Conservation (phyloP, 2,329 filamentous ascomycete genomes). For the Chlorencoelia australis region DNA sequence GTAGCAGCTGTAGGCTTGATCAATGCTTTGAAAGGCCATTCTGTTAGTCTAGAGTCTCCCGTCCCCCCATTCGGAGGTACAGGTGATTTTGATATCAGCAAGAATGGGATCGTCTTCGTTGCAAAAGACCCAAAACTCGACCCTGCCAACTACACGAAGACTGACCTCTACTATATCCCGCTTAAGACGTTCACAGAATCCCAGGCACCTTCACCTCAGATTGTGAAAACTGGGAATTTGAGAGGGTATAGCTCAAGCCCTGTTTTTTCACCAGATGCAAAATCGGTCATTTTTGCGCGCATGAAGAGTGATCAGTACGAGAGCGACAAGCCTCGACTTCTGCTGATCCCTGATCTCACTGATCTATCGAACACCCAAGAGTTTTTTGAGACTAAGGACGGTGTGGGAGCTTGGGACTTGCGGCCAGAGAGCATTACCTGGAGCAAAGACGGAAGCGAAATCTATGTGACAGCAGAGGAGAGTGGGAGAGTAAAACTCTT, state of each 20-base stretch:
- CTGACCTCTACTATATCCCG: conserved; percentile 66
- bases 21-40: conserved; percentile 48
- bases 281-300: conserved; percentile 62
- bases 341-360: conserved; percentile 52
- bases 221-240: conserved; percentile 46
- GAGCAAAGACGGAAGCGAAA: conserved; percentile 46
- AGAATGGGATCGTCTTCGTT: conserved; percentile 58
- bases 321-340: conserved; percentile 61
- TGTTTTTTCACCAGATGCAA: conserved; percentile 64
- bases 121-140: conserved; percentile 64
- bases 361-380: conserved; percentile 49
- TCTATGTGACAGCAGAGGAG: conserved; percentile 69
- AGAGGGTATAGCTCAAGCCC: conserved; percentile 57
- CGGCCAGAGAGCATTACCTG: conserved; percentile 47
- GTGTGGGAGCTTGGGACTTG: conserved; percentile 52
- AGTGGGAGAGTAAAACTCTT: conserved; percentile 53
- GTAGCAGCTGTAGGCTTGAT: conserved; percentile 37
- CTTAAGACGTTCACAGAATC: conserved; percentile 49
- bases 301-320: conserved; percentile 75
- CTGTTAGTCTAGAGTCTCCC: conserved; percentile 47
- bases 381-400: conserved; percentile 51
- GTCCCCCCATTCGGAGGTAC: conserved; percentile 70
- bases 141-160: conserved; percentile 68
- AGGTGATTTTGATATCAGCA: conserved; percentile 69
- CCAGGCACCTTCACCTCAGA: conserved; percentile 39